Conservation (phyloP, 352 stramenopile species). For the Globisporangium alternatum region DNA sequence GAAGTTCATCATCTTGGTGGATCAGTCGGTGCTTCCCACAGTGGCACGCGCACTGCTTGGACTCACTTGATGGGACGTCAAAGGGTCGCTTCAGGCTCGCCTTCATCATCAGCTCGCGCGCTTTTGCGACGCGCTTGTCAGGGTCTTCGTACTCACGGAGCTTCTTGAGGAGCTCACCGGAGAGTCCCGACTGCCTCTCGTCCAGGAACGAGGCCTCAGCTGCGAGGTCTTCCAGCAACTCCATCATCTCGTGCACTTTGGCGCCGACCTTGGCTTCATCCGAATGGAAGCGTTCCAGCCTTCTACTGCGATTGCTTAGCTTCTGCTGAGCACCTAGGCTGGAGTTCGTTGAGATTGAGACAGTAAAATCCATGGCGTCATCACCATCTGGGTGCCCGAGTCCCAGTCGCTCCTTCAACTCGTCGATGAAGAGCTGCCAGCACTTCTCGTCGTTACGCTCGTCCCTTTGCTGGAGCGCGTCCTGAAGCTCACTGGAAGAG, state of each 20-base stretch:
- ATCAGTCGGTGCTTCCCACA: slow-evolving; percentile 48
- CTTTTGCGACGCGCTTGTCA: slow-evolving; percentile 44
- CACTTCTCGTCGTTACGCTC: slow-evolving; percentile 59
- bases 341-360: neutral
- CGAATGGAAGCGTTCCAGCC: slow-evolving; percentile 40
- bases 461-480: slow-evolving; percentile 43
- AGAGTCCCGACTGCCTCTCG: slow-evolving; percentile 18
- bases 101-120: slow-evolving; percentile 37
- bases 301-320: neutral
- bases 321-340: neutral
- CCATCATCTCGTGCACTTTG: slow-evolving; percentile 50
- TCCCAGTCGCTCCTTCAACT: slow-evolving; percentile 41
- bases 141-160: slow-evolving; percentile 40
- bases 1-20: slow-evolving; percentile 18
- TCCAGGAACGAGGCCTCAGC: slow-evolving; percentile 45
- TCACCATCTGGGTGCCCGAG: slow-evolving; percentile 8
- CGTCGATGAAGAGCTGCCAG: slow-evolving; percentile 44
- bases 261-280: slow-evolving; percentile 49
- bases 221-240: slow-evolving; percentile 55
- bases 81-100: neutral
- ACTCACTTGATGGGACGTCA: neutral
- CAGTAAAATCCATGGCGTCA: neutral
- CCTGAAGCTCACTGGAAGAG: slow-evolving; percentile 43
- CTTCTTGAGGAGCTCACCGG: slow-evolving; percentile 21
- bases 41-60: slow-evolving; percentile 33